phyloP scores from a whole-genome alignment of 2,329 filamentous ascomycete genomes.

The Hymenoscyphus salicellus region DNA sequence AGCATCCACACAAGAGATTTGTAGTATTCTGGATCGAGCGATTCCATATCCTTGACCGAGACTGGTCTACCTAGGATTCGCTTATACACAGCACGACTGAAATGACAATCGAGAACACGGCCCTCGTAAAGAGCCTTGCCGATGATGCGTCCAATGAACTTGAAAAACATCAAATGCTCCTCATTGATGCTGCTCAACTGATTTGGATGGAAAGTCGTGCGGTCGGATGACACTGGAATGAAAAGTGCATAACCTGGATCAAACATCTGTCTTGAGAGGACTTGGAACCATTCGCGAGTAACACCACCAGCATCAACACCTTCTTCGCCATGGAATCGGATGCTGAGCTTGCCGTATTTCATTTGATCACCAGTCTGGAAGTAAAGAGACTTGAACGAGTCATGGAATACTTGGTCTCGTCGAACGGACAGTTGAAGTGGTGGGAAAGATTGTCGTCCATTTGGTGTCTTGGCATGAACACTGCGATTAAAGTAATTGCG shows the following conservation, averaged over 20 bases:
- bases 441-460: slow-evolving; percentile 68
- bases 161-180: slow-evolving; percentile 97
- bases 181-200: slow-evolving; percentile 90
- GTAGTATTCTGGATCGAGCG: slow-evolving; percentile 96
- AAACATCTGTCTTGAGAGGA: slow-evolving; percentile 96
- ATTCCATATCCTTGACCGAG: slow-evolving; percentile 99
- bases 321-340: slow-evolving; percentile 95
- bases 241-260: slow-evolving; percentile 97
- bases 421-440: slow-evolving; percentile 82
- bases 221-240: slow-evolving; percentile 92
- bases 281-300: slow-evolving; percentile 98
- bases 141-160: slow-evolving; percentile 97
- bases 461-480: slow-evolving; percentile 72
- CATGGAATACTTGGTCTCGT: slow-evolving; percentile 92
- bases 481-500: slow-evolving; percentile 97
- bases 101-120: slow-evolving; percentile 94
- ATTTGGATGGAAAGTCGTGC: slow-evolving; percentile 98
- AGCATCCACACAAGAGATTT: slow-evolving; percentile 98
- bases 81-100: slow-evolving; percentile 98
- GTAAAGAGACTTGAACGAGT: slow-evolving; percentile 97
- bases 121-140: slow-evolving; percentile 97
- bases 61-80: slow-evolving; percentile 91
- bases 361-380: slow-evolving; percentile 96
- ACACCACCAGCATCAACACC: slow-evolving; percentile 97
- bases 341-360: slow-evolving; percentile 98